phyloP scores from a whole-genome alignment of 257 asterid genomes.

The Echites panduratus region DNA sequence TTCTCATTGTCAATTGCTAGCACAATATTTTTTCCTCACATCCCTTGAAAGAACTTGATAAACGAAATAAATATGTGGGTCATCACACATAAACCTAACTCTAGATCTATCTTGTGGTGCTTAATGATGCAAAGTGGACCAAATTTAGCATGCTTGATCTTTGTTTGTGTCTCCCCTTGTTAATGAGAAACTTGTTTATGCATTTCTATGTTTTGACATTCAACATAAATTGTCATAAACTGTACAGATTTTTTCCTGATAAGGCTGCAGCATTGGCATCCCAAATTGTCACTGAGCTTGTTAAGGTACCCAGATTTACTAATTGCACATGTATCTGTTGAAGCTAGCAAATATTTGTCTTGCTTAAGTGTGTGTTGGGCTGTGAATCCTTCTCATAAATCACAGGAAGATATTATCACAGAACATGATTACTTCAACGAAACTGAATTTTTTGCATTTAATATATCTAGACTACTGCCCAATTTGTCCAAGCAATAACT shows the following conservation, averaged over 20 bases:
- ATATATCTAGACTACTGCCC: not conserved
- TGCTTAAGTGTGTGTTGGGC: not conserved
- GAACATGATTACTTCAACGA: not conserved
- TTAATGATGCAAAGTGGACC: not conserved
- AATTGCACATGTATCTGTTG: not conserved
- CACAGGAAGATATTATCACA: not conserved
- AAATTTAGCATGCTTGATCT: not conserved
- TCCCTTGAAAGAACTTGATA: not conserved
- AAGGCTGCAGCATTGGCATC: slow-evolving; percentile 65
- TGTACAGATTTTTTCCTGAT: slow-evolving; percentile 59
- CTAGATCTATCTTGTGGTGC: not conserved
- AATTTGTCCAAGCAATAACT: not conserved
- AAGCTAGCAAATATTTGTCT: not conserved
- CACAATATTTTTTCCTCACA: too few relatives aligned
- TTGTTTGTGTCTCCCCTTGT: not conserved
- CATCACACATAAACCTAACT: too few relatives aligned
- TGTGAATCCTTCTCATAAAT: not conserved
- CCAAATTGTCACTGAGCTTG: slow-evolving; percentile 52
- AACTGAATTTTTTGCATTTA: not conserved
- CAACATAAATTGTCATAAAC: not conserved
- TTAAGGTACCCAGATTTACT: slow-evolving; percentile 34
- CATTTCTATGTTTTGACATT: not conserved
- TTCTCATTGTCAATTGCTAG: not conserved
- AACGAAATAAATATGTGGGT: not conserved
- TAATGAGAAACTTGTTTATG: not conserved